Conservation (phyloP, 129 eudicot species). For the Ambrosia trifida region DNA sequence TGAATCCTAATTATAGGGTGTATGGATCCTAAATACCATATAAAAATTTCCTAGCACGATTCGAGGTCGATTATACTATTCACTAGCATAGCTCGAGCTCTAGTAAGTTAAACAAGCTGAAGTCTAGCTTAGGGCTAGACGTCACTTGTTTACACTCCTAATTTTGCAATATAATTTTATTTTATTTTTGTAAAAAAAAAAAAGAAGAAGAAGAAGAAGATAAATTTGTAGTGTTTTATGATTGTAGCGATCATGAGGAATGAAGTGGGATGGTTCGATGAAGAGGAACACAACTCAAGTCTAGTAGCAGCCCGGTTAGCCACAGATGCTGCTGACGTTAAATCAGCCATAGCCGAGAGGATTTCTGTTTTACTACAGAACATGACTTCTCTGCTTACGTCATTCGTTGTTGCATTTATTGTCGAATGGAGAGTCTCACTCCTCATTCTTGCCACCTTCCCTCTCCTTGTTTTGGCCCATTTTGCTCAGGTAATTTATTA, state of each 20-base stretch:
- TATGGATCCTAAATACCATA: no score
- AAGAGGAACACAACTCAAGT: constrained; percentile 97
- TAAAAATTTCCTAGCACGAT: no score
- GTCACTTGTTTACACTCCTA: no score
- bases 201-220: no score
- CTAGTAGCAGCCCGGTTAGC: constrained; percentile 88
- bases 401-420: constrained; percentile 94
- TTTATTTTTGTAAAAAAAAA: neutral
- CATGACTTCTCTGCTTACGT: constrained; percentile 97
- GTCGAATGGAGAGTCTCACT: constrained; percentile 98
- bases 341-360: constrained; percentile 97
- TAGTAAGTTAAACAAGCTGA: no score
- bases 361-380: constrained; percentile 93
- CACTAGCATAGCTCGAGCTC: no score
- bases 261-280: constrained; percentile 99
- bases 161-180: neutral
- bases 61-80: no score
- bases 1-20: no score
- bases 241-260: constrained; percentile 84
- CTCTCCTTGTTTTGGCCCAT: constrained; percentile 94
- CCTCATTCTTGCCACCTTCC: constrained; percentile 89
- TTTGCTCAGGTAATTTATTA: constrained; percentile 78
- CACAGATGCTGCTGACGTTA: constrained; percentile 96
- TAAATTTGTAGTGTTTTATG: neutral
- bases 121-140: no score